These are phyloP conservation scores for Ganoderma lingzhi DNA, from an alignment of 1,284 basidiomycete species.

Conservation along the genomic window DNA sequence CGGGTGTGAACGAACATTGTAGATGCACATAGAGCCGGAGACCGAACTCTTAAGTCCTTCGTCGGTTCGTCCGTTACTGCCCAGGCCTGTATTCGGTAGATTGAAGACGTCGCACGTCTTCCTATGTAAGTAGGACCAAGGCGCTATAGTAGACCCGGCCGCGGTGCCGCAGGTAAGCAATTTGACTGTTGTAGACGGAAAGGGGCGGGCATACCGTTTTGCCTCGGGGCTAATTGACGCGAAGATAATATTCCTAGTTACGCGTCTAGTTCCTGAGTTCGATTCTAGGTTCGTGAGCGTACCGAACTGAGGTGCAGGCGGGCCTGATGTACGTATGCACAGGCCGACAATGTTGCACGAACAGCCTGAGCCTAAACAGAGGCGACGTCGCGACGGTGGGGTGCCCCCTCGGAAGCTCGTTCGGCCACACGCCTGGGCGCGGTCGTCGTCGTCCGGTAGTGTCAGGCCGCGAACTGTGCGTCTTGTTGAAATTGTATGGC, in stretches of 20 bases:
- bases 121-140: background rate
- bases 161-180: background rate
- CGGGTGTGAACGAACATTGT: background rate
- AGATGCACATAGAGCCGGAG: background rate
- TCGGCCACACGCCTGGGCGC: conserved; percentile 7
- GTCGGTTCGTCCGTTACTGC: background rate
- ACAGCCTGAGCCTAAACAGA: background rate
- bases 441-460: background rate
- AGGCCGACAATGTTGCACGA: background rate
- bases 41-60: background rate
- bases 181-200: background rate
- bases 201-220: background rate
- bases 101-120: background rate
- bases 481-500: conserved; percentile 1
- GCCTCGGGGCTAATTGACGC: background rate
- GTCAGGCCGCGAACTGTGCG: background rate
- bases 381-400: background rate
- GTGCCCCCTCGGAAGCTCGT: background rate
- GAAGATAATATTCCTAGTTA: background rate
- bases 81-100: background rate
- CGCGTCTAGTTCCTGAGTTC: background rate
- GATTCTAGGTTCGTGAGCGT: background rate
- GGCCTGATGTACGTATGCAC: background rate
- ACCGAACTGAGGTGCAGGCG: conserved; percentile 2
- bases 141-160: background rate